Base-by-base conservation (phyloP, 148 eudicot species). In the Fagopyrum homotropicum region DNA sequence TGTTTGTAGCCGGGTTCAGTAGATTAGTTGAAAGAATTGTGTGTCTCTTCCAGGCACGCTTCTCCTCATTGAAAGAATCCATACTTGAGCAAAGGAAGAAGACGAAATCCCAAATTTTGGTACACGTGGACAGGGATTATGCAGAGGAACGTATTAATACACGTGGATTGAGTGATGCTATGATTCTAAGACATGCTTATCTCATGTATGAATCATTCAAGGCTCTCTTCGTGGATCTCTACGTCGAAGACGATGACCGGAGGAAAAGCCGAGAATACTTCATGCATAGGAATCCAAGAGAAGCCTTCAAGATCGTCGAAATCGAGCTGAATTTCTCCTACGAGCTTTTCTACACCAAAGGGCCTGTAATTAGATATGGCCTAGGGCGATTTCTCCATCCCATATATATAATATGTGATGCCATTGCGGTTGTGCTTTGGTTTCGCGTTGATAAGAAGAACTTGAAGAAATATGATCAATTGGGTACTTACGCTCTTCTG, bases 281-380 rank as follows among this genome's bases (percentile, higher is more conserved):
- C 59, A 76, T 75, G 0, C 0, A 1, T 4, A 35, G 29, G 48
- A 6, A 10, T 0, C 50, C 26, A 10, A 1, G 1, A 12, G 64
- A 79, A 17, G 86, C 81, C 2, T 73, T 79, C 49, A 47, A 17
- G 60, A 75, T 79, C 4, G 47, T 81, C 0, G 73, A 79, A 74
- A 77, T 79, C 11, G 86, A 85, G 75, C 82, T 83, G 12, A 83
- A 81, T 11, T 43, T 85, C n/a, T 45, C 83, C 3, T 83, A 83
- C 64, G 88, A 79, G 4, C 69, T 64, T 0, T 80, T 86, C 55
- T 81, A 72, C 69, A 86, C 84, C 7, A 86, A 86, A 55, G 47
- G 26, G 1, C 35, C 52, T 17, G 44, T 84, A 52, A 6, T 79
- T n/a, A 68, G 52, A 4, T 43, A 52, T 22, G 51, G 49, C 12